Conservation (phyloP, 2,329 filamentous ascomycete genomes). For the Verticillium zaregamsianum region DNA sequence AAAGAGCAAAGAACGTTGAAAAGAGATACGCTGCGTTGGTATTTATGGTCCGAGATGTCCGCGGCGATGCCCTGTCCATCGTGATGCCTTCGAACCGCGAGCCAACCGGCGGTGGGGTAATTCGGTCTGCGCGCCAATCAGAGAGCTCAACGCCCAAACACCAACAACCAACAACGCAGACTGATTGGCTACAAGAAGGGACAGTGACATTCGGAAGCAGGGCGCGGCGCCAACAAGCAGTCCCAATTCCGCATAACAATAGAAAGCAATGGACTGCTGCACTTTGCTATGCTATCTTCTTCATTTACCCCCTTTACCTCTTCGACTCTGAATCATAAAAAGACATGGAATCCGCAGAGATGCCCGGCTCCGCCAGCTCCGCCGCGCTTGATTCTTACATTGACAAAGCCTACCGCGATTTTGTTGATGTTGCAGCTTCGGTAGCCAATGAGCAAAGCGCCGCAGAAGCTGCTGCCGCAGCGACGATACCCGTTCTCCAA, state of each 20-base stretch:
- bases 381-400: not conserved
- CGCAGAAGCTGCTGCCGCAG: not conserved
- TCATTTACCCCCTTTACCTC: not conserved
- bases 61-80: not conserved
- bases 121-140: not conserved
- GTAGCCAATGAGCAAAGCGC: not conserved
- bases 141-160: not conserved
- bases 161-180: not conserved
- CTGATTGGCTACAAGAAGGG: not conserved
- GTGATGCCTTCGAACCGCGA: not conserved
- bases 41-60: not conserved
- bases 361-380: not conserved
- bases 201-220: not conserved
- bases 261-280: not conserved
- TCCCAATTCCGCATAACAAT: not conserved
- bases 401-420: not conserved
- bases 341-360: not conserved
- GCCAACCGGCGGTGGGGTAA: not conserved
- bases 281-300: not conserved
- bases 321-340: not conserved
- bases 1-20: not conserved
- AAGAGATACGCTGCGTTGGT: not conserved
- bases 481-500: not conserved
- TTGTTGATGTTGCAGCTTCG: not conserved
- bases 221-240: not conserved